phyloP scores from a whole-genome alignment of 306 rosid species.

The Begonia loranthoides region DNA sequence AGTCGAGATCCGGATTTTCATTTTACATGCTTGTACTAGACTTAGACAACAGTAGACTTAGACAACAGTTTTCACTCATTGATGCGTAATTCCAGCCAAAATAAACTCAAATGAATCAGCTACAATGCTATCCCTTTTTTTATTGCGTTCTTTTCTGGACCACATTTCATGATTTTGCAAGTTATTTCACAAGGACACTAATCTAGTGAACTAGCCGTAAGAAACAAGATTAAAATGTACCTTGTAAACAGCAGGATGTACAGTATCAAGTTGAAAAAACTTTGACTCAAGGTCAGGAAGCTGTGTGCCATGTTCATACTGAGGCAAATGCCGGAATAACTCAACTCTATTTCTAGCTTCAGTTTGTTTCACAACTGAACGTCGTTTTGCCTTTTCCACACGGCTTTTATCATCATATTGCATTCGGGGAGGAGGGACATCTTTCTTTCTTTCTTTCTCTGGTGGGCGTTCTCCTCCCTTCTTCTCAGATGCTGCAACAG shows the following conservation, averaged over 20 bases:
- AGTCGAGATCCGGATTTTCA: background rate
- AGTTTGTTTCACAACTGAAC: constrained; percentile 58
- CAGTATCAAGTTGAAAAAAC: constrained; percentile 53
- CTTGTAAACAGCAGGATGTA: constrained; percentile 82
- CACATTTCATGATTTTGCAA: background rate
- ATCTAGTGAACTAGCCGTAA: background rate
- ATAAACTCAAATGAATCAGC: background rate
- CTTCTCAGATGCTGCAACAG: constrained; percentile 37
- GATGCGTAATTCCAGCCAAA: background rate
- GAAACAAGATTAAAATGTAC: constrained; percentile 17
- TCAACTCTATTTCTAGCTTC: constrained; percentile 78
- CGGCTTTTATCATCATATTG: constrained; percentile 69
- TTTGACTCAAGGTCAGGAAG: constrained; percentile 61
- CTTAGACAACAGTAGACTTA: background rate
- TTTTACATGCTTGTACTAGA: background rate
- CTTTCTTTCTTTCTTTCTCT: constrained; percentile 84
- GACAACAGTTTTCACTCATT: background rate
- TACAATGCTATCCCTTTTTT: background rate
- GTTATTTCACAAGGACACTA: no score
- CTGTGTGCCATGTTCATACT: constrained; percentile 62
- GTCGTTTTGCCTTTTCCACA: constrained; percentile 67
- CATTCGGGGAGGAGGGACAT: constrained; percentile 65
- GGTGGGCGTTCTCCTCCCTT: constrained; percentile 40
- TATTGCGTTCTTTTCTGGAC: background rate
- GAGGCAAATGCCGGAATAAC: constrained; percentile 81